phyloP scores from a whole-genome alignment of 1,284 basidiomycete genomes.

The Heterobasidion parviporum region DNA sequence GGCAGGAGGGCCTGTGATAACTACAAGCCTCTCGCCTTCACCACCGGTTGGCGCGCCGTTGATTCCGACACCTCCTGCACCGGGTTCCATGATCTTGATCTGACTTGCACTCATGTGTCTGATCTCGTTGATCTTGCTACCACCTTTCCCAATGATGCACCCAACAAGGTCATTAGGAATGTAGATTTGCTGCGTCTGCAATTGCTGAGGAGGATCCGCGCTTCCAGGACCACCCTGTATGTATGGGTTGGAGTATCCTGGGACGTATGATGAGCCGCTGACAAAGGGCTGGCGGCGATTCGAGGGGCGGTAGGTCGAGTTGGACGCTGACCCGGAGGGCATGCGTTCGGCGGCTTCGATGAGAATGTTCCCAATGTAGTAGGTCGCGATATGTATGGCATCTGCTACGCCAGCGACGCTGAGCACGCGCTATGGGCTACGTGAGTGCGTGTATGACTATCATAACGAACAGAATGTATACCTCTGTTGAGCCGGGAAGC shows the following conservation, averaged over 20 bases:
- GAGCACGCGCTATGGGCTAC: slow-evolving; percentile 67
- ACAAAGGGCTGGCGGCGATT: slow-evolving; percentile 41
- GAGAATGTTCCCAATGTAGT: slow-evolving; percentile 96
- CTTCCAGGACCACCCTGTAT: slow-evolving; percentile 12
- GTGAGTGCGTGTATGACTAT: slow-evolving; percentile 8
- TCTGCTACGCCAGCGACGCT: slow-evolving; percentile 99
- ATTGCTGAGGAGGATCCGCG: slow-evolving; percentile 41
- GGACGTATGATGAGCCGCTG: slow-evolving; percentile 68
- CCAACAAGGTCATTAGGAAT: slow-evolving; percentile 98
- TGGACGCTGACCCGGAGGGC: slow-evolving; percentile 45
- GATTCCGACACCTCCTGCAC: slow-evolving; percentile 60
- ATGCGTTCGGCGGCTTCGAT: slow-evolving; percentile 90
- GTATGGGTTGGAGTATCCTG: slow-evolving; percentile 46
- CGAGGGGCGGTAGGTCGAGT: slow-evolving; percentile 29
- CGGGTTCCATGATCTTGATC: slow-evolving; percentile 99
- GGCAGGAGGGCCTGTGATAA: slow-evolving; percentile 87
- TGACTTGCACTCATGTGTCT: slow-evolving; percentile 89
- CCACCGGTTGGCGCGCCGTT: slow-evolving; percentile 65
- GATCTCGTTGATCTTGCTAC: slow-evolving; percentile 99
- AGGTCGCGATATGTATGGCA: slow-evolving; percentile 98
- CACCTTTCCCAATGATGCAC: slow-evolving; percentile 98
- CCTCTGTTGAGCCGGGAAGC: slow-evolving; percentile 98
- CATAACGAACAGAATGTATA: slow-evolving; percentile 22
- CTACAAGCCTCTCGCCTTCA: slow-evolving; percentile 84
- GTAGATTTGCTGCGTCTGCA: slow-evolving; percentile 97